phyloP scores from a whole-genome alignment of 768 basidiomycete genomes.

The Mycena galopus region DNA sequence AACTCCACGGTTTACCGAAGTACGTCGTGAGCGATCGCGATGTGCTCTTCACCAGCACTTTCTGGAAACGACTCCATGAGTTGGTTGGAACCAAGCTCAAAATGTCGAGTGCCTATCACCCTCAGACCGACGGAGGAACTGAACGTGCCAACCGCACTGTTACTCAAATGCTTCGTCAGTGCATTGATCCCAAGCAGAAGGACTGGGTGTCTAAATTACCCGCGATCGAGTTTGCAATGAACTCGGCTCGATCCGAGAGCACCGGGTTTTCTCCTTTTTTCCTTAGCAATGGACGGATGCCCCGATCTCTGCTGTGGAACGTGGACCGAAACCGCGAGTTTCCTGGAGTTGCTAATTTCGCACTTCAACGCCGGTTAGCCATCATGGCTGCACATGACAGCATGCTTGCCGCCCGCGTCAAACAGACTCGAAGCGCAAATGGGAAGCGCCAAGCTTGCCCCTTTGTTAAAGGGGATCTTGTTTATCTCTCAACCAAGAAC shows the following conservation, averaged over 20 bases:
- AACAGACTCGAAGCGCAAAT: neutral
- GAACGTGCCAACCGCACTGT: neutral
- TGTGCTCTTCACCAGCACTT: neutral
- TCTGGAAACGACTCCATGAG: neutral
- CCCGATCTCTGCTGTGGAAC: neutral
- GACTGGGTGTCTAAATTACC: neutral
- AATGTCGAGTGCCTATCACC: neutral
- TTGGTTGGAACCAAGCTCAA: neutral
- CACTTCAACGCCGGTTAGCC: neutral
- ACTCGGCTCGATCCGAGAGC: neutral
- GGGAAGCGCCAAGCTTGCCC: neutral
- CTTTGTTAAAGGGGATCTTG: neutral
- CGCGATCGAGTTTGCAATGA: neutral
- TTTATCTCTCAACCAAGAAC: neutral
- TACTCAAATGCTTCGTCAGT: neutral
- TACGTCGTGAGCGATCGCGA: no score
- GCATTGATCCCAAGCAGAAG: neutral
- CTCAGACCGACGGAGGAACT: neutral
- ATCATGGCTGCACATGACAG: neutral
- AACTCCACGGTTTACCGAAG: no score
- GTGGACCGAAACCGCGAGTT: neutral
- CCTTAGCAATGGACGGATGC: neutral
- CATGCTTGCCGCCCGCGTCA: neutral
- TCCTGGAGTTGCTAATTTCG: neutral
- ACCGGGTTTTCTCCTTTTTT: neutral